A percentile compares a stretch with the other conserved stretches of the same genome.
These are phyloP conservation scores for Hamamelis virginiana DNA, from an alignment of 164 flowering plant genomes.

Conservation along the genomic window DNA sequence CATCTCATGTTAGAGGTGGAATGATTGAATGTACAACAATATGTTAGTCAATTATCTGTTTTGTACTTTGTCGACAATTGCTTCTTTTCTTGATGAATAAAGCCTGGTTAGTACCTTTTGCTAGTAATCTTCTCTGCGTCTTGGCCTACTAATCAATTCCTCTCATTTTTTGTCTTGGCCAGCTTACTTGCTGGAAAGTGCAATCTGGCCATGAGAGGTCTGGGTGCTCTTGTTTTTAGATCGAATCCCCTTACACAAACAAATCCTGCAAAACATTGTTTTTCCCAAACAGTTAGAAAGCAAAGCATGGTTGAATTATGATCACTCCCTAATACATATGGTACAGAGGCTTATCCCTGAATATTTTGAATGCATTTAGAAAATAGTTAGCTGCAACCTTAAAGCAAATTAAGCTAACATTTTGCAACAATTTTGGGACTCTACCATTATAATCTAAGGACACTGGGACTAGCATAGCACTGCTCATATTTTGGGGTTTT, in stretches of 20 bases:
- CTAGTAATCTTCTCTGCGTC: constrained; percentile 11
- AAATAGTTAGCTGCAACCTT: neutral
- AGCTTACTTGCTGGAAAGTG: constrained; percentile 72
- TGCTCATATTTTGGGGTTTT: too few relatives aligned
- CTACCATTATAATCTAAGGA: too few relatives aligned
- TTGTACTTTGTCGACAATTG: neutral
- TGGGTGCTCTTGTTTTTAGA: constrained; percentile 65
- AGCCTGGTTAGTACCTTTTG: constrained; percentile 17
- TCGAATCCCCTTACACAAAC: constrained; percentile 96
- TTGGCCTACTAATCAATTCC: constrained; percentile 3
- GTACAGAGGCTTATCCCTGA: neutral
- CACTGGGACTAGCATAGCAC: too few relatives aligned
- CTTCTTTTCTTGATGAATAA: neutral
- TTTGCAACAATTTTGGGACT: too few relatives aligned
- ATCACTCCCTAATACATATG: neutral
- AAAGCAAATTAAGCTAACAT: too few relatives aligned
- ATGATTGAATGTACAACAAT: constrained; percentile 22
- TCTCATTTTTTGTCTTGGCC: constrained; percentile 24
- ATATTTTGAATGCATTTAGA: neutral
- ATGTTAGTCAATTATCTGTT: constrained; percentile 14
- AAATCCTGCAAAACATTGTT: constrained; percentile 61
- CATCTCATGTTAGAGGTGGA: constrained; percentile 21
- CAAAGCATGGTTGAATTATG: neutral
- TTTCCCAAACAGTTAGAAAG: neutral
- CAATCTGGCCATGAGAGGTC: constrained; percentile 66